Evolutionary conservation across 164 flowering plant species (phyloP).

Genomic region (Piper betle): DNA sequence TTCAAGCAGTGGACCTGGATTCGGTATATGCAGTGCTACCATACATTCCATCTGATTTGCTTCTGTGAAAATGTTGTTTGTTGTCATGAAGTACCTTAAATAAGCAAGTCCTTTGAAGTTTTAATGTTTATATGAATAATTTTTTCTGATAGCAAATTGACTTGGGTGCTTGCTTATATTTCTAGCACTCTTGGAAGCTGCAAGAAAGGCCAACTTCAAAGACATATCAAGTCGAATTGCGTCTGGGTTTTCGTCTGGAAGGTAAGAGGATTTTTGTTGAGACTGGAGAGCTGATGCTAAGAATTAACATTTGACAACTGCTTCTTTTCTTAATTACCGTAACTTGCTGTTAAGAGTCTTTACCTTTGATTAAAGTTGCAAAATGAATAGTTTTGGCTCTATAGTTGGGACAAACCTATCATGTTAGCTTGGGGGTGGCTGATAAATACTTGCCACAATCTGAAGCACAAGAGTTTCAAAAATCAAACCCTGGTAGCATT

Average conservation of each 20-base stretch:
- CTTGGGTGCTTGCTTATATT: neutral
- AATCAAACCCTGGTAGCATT: constrained; percentile 44
- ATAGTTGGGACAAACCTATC: constrained; percentile 80
- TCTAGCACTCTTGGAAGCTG: constrained; percentile 84
- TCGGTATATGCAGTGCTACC: constrained; percentile 43
- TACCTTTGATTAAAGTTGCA: neutral
- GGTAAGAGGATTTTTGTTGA: constrained; percentile 24
- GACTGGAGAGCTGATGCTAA: no score
- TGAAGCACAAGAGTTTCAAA: constrained; percentile 74
- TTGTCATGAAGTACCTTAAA: neutral
- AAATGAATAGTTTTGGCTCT: neutral
- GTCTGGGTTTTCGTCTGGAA: constrained; percentile 71
- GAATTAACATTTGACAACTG: no score
- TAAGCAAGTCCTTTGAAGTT: no score
- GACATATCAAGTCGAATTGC: constrained; percentile 49
- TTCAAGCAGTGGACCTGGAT: constrained; percentile 90
- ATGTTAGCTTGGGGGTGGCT: constrained; percentile 82
- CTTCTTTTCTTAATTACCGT: no score
- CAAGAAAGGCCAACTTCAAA: constrained; percentile 74
- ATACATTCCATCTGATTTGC: neutral
- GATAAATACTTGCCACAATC: constrained; percentile 85
- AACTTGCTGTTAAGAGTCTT: no score
- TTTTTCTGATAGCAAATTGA: neutral
- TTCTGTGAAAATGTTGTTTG: neutral
- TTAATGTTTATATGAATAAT: no score